Conservation (phyloP, 176 grass and related monocot species). For the Pontederia crassipes region DNA sequence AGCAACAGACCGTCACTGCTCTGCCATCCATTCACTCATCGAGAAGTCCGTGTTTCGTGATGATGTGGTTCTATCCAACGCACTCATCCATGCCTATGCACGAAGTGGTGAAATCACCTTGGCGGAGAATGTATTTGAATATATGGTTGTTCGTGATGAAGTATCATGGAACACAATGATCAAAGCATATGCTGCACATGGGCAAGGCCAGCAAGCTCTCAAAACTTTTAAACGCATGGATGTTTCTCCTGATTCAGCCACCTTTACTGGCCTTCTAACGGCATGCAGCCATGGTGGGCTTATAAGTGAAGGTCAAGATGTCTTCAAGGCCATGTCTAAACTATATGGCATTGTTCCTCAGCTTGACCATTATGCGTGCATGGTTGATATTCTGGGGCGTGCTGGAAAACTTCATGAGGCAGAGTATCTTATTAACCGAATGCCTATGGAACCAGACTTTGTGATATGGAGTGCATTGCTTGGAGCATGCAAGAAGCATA, state of each 20-base stretch:
- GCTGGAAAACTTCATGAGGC: constrained; percentile 8
- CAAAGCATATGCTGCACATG: constrained; percentile 15
- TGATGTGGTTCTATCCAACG: constrained; percentile 10
- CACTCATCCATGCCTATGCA: constrained; percentile 16
- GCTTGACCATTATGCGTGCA: constrained; percentile 18
- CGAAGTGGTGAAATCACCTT: constrained; percentile 1
- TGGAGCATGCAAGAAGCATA: constrained; percentile 18
- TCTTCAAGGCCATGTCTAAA: constrained; percentile 10
- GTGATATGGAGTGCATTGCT: constrained; percentile 21
- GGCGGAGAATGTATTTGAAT: constrained; percentile 11
- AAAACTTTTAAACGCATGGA: constrained; percentile 9
- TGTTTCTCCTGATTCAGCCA: constrained; percentile 12
- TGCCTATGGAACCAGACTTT: constrained; percentile 7
- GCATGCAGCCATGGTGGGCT: constrained; percentile 14
- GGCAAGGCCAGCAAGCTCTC: not conserved
- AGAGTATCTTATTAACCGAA: not conserved
- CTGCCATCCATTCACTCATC: constrained; percentile 7
- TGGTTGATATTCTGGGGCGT: constrained; percentile 19
- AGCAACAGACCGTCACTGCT: constrained; percentile 9
- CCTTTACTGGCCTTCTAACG: constrained; percentile 6
- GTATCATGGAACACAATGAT: constrained; percentile 23
- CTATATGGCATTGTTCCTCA: constrained; percentile 13
- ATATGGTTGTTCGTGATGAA: constrained; percentile 4
- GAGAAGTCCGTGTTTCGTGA: constrained; percentile 10
- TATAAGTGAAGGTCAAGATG: constrained; percentile 3